Percentiles rank a stretch among this genome's conserved stretches.
Evolutionary conservation across 306 rosid species (phyloP).

Genomic region (Hippophae tibetana): DNA sequence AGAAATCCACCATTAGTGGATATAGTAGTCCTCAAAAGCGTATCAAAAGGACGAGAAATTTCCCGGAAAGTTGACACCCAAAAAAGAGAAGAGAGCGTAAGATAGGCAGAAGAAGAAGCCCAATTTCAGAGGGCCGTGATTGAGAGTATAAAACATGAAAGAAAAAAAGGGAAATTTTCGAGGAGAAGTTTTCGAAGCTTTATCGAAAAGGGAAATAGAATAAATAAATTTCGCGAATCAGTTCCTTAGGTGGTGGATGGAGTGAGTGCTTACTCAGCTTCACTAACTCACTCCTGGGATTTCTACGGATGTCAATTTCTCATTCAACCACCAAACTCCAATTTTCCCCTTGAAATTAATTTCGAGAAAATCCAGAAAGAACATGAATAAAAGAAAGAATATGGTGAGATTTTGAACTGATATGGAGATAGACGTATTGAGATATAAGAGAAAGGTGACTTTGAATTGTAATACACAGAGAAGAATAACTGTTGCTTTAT

Average conservation of each 20-base stretch:
- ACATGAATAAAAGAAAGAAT: not conserved
- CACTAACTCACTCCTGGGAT: not conserved
- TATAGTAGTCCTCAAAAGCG: constrained; percentile 17
- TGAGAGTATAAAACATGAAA: not conserved
- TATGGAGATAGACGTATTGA: not conserved
- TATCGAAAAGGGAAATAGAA: constrained; percentile 35
- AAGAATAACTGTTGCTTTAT: constrained; percentile 31
- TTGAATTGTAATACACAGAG: constrained; percentile 9
- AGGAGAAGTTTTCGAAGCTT: constrained; percentile 34
- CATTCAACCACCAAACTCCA: not conserved
- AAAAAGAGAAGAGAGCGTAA: constrained; percentile 26
- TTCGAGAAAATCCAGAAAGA: constrained; percentile 10
- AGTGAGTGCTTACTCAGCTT: constrained; percentile 2
- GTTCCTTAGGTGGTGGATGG: not conserved
- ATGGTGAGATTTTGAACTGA: too few species aligned
- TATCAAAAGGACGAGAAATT: constrained; percentile 47
- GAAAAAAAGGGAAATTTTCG: constrained; percentile 26
- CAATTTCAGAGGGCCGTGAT: constrained; percentile 1
- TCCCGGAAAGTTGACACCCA: constrained; percentile 29
- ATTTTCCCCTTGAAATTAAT: not conserved
- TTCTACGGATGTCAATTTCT: not conserved
- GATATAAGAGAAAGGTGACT: not conserved
- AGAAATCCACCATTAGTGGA: constrained; percentile 19
- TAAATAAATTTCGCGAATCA: constrained; percentile 17
- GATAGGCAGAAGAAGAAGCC: constrained; percentile 14